Percentiles rank a stretch among this genome's conserved stretches.
Evolutionary conservation across 2,329 filamentous ascomycete genomes (phyloP).

Genomic region (Aspergillus niger): DNA sequence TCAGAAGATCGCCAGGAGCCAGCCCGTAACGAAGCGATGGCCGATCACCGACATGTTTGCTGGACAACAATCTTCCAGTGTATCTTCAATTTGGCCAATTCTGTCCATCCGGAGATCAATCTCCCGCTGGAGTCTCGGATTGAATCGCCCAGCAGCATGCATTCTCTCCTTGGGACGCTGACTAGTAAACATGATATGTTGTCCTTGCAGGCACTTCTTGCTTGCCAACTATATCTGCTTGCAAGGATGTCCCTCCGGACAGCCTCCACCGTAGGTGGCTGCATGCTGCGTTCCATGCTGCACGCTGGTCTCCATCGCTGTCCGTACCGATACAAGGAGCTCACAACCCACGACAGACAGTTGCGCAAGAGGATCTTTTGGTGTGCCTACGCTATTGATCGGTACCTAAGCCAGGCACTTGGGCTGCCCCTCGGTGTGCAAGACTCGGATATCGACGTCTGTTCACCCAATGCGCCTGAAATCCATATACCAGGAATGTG

Average conservation of each 20-base stretch:
- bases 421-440: slow-evolving; percentile 45
- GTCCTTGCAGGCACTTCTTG: slow-evolving; percentile 53
- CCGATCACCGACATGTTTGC: slow-evolving; percentile 29
- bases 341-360: slow-evolving; percentile 45
- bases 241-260: slow-evolving; percentile 52
- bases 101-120: slow-evolving; percentile 34
- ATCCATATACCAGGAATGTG: slow-evolving; percentile 34
- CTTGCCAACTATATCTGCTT: slow-evolving; percentile 53
- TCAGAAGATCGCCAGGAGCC: slow-evolving; percentile 14
- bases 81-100: slow-evolving; percentile 52
- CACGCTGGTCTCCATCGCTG: slow-evolving; percentile 56
- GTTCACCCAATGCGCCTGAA: slow-evolving; percentile 49
- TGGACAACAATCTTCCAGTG: slow-evolving; percentile 51
- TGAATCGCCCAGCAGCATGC: slow-evolving; percentile 41
- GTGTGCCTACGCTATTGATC: slow-evolving; percentile 45
- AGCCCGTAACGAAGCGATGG: not conserved
- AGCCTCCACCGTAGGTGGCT: slow-evolving; percentile 53
- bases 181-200: slow-evolving; percentile 47
- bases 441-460: slow-evolving; percentile 48
- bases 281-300: slow-evolving; percentile 50
- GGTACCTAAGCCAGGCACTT: slow-evolving; percentile 45
- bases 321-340: slow-evolving; percentile 52
- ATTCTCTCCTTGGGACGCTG: slow-evolving; percentile 40
- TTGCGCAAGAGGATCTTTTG: slow-evolving; percentile 47
- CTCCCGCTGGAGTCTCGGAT: slow-evolving; percentile 41